Conservation (phyloP, 768 basidiomycete species). For the Phaeolepiota aurea region DNA sequence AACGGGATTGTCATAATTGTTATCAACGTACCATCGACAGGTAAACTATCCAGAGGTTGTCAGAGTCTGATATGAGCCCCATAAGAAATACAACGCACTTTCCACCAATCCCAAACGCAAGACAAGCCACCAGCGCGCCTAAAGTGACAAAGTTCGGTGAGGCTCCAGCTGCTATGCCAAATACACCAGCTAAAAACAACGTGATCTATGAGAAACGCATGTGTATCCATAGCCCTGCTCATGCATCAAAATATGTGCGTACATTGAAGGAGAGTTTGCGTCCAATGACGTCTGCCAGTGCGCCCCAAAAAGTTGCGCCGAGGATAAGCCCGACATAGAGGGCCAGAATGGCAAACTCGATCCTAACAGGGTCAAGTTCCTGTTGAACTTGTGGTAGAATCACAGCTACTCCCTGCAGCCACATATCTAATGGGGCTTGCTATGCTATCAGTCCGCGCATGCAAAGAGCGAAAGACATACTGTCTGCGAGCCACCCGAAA, state of each 20-base stretch:
- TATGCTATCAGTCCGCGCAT: background rate
- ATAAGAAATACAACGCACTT: constrained; percentile 26
- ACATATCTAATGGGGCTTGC: constrained; percentile 27
- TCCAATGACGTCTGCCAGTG: constrained; percentile 41
- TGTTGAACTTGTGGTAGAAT: constrained; percentile 34
- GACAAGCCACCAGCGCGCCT: constrained; percentile 34
- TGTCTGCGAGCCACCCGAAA: constrained; percentile 42
- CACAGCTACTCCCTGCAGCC: constrained; percentile 40
- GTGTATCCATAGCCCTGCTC: background rate
- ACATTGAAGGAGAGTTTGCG: constrained; percentile 36
- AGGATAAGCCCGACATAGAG: constrained; percentile 41
- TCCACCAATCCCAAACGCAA: constrained; percentile 44
- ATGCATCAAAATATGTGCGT: constrained; percentile 2
- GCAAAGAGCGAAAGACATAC: constrained; percentile 13
- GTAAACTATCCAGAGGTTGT: constrained; percentile 21
- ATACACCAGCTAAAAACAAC: constrained; percentile 30
- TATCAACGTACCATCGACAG: constrained; percentile 34
- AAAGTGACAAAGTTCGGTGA: constrained; percentile 37
- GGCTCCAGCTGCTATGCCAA: constrained; percentile 42
- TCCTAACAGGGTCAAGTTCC: constrained; percentile 30
- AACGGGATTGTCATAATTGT: background rate
- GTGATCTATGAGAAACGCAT: constrained; percentile 15
- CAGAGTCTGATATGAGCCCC: constrained; percentile 11
- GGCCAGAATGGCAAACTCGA: constrained; percentile 38
- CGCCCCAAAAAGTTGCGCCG: constrained; percentile 40